These are phyloP conservation scores for Solanum appendiculatum DNA, from an alignment of 257 asterid genomes.

Conservation along the genomic window DNA sequence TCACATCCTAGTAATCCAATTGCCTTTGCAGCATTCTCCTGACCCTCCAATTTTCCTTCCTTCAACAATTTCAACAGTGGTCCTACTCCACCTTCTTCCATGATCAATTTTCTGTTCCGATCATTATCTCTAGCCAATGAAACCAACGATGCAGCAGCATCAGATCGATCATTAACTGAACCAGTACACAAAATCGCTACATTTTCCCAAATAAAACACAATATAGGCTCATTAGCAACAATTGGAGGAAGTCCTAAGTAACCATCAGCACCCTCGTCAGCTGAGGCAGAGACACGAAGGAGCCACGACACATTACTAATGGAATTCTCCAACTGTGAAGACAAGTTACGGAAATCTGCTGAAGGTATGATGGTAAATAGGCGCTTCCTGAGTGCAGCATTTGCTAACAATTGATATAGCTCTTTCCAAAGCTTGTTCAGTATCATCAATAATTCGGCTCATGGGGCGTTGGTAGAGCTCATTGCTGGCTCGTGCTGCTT, in stretches of 20 bases:
- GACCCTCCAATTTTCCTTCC: slow-evolving; percentile 29
- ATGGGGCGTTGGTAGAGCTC: slow-evolving; percentile 39
- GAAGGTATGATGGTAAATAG: slow-evolving; percentile 20
- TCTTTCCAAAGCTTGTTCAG: slow-evolving; percentile 22
- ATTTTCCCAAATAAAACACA: slow-evolving; percentile 30
- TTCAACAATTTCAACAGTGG: slow-evolving; percentile 28
- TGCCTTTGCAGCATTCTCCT: slow-evolving; percentile 42
- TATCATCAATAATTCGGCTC: slow-evolving; percentile 23
- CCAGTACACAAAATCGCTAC: slow-evolving; percentile 20
- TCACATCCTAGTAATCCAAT: slow-evolving; percentile 37
- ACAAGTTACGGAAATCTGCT: slow-evolving; percentile 19
- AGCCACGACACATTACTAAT: slow-evolving; percentile 28
- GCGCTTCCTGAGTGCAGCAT: slow-evolving; percentile 18
- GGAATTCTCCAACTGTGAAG: slow-evolving; percentile 24
- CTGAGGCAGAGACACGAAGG: slow-evolving; percentile 20
- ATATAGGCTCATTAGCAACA: slow-evolving; percentile 30
- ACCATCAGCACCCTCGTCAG: slow-evolving; percentile 12
- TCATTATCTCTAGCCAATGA: slow-evolving; percentile 25
- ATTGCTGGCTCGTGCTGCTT: slow-evolving; percentile 34
- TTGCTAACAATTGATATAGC: slow-evolving; percentile 15
- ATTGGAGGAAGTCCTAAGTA: slow-evolving; percentile 30
- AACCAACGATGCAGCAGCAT: slow-evolving; percentile 29
- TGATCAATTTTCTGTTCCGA: slow-evolving; percentile 27
- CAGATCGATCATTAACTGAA: slow-evolving; percentile 24
- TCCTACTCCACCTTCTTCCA: slow-evolving; percentile 34